These are phyloP conservation scores for Blastocystis sp. DNA, from an alignment of 352 stramenopile genomes.

Conservation along the genomic window DNA sequence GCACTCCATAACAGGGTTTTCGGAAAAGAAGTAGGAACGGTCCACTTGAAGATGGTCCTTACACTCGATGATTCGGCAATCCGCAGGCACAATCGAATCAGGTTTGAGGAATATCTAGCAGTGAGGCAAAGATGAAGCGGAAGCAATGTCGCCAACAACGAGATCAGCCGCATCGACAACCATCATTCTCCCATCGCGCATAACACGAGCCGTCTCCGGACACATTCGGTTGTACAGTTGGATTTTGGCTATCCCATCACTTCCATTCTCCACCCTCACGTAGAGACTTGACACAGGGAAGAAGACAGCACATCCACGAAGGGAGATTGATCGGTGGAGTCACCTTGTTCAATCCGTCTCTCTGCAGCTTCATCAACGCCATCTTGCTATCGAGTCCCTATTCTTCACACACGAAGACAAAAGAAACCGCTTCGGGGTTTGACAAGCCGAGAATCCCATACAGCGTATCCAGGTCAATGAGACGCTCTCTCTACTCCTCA, in stretches of 20 bases:
- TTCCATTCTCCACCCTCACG: neutral
- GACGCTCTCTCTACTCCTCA: conserved; percentile 37
- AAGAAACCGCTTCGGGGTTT: conserved; percentile 17
- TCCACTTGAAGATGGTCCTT: conserved; percentile 36
- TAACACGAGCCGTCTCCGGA: conserved; percentile 22
- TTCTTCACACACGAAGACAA: neutral
- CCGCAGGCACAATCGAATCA: conserved; percentile 43
- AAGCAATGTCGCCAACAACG: conserved; percentile 60
- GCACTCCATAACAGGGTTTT: conserved; percentile 65
- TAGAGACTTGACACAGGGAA: conserved; percentile 37
- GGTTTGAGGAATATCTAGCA: conserved; percentile 52
- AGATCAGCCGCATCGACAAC: conserved; percentile 55
- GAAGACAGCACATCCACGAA: conserved; percentile 64
- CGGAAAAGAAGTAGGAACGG: conserved; percentile 52
- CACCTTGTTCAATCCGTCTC: conserved; percentile 59
- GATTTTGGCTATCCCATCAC: conserved; percentile 26
- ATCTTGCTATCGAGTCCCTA: conserved; percentile 37
- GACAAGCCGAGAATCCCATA: conserved; percentile 55
- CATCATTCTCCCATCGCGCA: conserved; percentile 33
- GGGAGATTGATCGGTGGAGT: conserved; percentile 54
- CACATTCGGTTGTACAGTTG: conserved; percentile 41
- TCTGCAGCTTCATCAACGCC: conserved; percentile 50
- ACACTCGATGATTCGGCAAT: conserved; percentile 58
- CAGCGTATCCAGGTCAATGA: conserved; percentile 49
- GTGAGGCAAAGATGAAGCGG: neutral